Evolutionary conservation across 768 basidiomycete species (phyloP), one percentile per base, ranked within the genome.

Genomic region (Termitomyces sp.): DNA sequence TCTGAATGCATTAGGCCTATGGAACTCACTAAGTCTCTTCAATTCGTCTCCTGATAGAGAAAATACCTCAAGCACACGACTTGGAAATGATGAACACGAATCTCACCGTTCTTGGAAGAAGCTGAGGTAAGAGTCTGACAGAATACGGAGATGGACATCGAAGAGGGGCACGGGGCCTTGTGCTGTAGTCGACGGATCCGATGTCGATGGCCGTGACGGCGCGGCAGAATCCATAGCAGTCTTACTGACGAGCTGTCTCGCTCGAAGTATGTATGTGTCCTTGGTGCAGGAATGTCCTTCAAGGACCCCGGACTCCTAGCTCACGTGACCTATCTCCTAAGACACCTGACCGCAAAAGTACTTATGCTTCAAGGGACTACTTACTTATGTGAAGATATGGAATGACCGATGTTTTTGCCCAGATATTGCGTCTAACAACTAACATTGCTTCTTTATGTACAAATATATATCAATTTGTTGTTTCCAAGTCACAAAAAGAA

Each of bases 61-160:
- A 56, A 68, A 67, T 54, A 59, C 54, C 44, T 58, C 59, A 60
- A 63, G 49, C 36, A 64, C 60, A 47, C 59, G 54, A 63, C 51
- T 50, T 56, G 47, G 32, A 58, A 35, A 46, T 49, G 50, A 58
- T 59, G 38, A 20, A 53, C 56, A 47, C 57, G 20, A 42, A 56
- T 28, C 53, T 61, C 61, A 89, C 92, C 93, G 80, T 76, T 94
- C 93, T 70, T 85, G 83, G 72, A 95, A 94, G 76, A 94, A 95
- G 57, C 67, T 75, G 58, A 95, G 78, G 69, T 92, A 93, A 4
- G 88, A 88, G 64, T 94, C 88, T 43, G 80, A 80, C 61, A 91
- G 70, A 62, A 83, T 75, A 58, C 76, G 82, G 36, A 93, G 83
- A 63, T 92, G 84, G 42, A 78, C 67, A 53, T 93, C 91, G 64